Evolutionary conservation across 2,329 filamentous ascomycete species (phyloP).

Genomic region (Emmonsiellopsis sp.): DNA sequence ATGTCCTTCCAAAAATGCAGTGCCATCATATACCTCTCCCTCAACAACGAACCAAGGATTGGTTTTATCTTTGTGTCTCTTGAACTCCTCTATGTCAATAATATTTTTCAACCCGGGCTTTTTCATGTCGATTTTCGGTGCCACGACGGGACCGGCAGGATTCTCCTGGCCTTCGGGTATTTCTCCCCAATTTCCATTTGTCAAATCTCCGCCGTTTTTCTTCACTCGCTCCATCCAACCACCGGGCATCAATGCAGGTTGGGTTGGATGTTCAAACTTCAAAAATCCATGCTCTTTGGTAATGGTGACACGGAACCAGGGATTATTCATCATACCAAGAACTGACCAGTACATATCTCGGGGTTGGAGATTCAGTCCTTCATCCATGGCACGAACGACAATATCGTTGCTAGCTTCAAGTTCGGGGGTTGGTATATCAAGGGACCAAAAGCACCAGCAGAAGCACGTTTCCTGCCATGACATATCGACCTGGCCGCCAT

Average conservation of each 20-base stretch:
- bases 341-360: conserved; percentile 96
- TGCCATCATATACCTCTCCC: conserved; percentile 83
- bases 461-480: conserved; percentile 72
- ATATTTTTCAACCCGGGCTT: conserved; percentile 53
- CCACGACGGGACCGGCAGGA: conserved; percentile 37
- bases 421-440: conserved; percentile 55
- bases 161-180: conserved; percentile 44
- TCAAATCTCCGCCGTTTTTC: conserved; percentile 66
- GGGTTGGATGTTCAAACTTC: conserved; percentile 80
- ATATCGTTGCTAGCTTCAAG: conserved; percentile 60
- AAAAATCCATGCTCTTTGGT: conserved; percentile 55
- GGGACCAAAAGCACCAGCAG: conserved; percentile 88
- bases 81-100: conserved; percentile 64
- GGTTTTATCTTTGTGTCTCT: conserved; percentile 53
- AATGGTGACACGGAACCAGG: conserved; percentile 79
- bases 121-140: conserved; percentile 66
- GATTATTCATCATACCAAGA: conserved; percentile 96
- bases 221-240: conserved; percentile 95
- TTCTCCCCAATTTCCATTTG: conserved; percentile 80
- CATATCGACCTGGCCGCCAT: conserved; percentile 69
- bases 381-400: conserved; percentile 80
- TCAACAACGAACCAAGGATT: conserved; percentile 82
- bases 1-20: conserved; percentile 67
- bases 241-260: conserved; percentile 63
- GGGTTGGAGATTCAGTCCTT: conserved; percentile 75